Evolutionary conservation across 2,329 filamentous ascomycete species (phyloP).

Genomic region (Pseudopithomyces maydicus): DNA sequence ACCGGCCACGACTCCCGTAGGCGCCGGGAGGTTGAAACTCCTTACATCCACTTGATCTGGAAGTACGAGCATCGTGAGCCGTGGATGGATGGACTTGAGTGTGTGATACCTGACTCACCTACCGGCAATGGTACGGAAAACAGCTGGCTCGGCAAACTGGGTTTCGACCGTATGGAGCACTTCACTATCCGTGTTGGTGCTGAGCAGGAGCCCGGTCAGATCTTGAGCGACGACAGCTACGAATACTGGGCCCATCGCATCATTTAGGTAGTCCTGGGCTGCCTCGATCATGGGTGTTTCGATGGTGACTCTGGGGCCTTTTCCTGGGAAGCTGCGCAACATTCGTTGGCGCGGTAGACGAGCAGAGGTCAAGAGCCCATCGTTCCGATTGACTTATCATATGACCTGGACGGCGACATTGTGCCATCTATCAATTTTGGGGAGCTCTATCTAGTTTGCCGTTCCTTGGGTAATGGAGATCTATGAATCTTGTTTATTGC

Average conservation of each 20-base stretch:
- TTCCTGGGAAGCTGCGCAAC: background rate
- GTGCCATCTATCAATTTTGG: too few species aligned
- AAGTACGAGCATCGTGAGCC: conserved; percentile 20
- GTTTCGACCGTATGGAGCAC: conserved; percentile 33
- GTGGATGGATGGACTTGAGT: conserved; percentile 28
- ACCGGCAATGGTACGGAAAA: background rate
- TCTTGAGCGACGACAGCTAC: background rate
- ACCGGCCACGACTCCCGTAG: background rate
- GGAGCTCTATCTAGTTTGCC: too few species aligned
- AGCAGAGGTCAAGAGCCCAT: too few species aligned
- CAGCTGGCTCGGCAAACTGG: conserved; percentile 24
- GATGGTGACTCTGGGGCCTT: too few species aligned
- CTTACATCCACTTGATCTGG: conserved; percentile 35
- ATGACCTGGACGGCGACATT: too few species aligned
- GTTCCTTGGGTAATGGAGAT: background rate
- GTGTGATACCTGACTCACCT: background rate
- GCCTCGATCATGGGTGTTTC: background rate
- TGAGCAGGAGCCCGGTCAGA: background rate
- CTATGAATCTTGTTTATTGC: too few species aligned
- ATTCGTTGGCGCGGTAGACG: background rate
- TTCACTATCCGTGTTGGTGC: conserved; percentile 35
- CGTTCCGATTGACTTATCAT: too few species aligned
- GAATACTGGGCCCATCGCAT: background rate
- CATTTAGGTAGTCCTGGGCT: too few species aligned
- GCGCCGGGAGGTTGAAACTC: too few species aligned